A percentile compares a stretch with the other conserved stretches of the same genome.
phyloP scores from a whole-genome alignment of 192 early-diverging fungal genomes.

The Chytriomyces confervae region DNA sequence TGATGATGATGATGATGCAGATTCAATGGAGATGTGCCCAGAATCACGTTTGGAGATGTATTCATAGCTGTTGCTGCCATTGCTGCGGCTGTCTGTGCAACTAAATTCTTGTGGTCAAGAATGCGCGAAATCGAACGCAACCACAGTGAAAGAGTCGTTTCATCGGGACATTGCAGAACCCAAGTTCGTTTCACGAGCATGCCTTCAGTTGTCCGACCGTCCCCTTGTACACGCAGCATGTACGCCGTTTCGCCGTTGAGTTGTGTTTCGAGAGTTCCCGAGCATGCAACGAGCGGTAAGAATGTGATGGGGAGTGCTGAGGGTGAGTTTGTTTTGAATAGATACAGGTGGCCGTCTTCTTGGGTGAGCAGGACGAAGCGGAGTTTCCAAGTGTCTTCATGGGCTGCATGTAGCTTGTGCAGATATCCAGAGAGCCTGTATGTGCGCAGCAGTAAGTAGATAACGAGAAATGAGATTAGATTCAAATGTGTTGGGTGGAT shows the following conservation, averaged over 20 bases:
- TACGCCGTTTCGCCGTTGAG: background rate
- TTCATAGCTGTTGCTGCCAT: background rate
- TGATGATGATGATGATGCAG: too few species aligned
- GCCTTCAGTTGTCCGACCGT: background rate
- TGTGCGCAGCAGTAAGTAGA: too few species aligned
- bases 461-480: too few species aligned
- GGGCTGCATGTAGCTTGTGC: background rate
- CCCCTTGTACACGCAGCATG: background rate
- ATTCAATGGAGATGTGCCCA: background rate
- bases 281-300: background rate
- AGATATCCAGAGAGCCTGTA: too few species aligned
- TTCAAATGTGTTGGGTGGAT: too few species aligned
- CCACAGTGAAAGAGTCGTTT: background rate
- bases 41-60: background rate
- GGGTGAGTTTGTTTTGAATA: slow-evolving; percentile 17
- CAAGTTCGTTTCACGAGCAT: background rate
- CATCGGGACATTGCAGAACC: background rate
- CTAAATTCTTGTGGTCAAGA: background rate
- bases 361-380: slow-evolving; percentile 3
- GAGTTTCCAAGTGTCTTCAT: background rate
- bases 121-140: background rate
- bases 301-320: slow-evolving; percentile 12
- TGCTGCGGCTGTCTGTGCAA: too few species aligned
- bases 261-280: background rate
- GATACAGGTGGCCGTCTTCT: background rate